Percentiles rank a stretch among this genome's conserved stretches.
phyloP scores from a whole-genome alignment of 352 stramenopile species.

The Phytophthora kernoviae region DNA sequence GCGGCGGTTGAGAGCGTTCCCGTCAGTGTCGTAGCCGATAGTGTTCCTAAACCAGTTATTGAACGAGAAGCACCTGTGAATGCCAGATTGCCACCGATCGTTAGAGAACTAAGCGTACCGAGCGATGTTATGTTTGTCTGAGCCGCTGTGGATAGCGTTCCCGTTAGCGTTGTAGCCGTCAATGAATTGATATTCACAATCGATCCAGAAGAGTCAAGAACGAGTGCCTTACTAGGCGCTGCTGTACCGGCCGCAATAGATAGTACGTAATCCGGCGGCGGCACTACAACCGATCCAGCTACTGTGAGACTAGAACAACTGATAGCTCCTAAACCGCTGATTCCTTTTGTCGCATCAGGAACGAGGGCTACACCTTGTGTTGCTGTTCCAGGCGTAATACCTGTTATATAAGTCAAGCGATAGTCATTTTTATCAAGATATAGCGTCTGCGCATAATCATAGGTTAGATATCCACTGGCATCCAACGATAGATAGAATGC shows the following conservation, averaged over 20 bases:
- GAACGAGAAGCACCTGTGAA: not conserved
- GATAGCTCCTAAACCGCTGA: not conserved
- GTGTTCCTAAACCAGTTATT: not conserved
- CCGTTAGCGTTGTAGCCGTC: not conserved
- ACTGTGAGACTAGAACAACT: not conserved
- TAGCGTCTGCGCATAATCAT: not conserved
- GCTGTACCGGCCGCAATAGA: not conserved
- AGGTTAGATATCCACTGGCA: not conserved
- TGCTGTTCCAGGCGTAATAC: not conserved
- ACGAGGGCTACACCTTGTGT: not conserved
- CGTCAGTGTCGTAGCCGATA: not conserved
- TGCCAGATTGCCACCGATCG: slow-evolving; percentile 1
- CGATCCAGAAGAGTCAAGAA: not conserved
- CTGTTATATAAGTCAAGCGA: not conserved
- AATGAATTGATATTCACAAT: not conserved
- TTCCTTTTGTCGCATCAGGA: too few species aligned
- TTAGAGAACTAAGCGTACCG: not conserved
- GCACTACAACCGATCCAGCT: not conserved
- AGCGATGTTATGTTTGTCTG: slow-evolving; percentile 2
- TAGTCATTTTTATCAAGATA: not conserved
- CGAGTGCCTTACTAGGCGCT: not conserved
- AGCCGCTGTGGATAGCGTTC: not conserved
- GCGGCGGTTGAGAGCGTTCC: not conserved
- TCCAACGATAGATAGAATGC: slow-evolving; percentile 1
- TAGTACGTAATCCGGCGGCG: not conserved